Base-by-base conservation (phyloP, 768 basidiomycete species). In the Galerina marginata region DNA sequence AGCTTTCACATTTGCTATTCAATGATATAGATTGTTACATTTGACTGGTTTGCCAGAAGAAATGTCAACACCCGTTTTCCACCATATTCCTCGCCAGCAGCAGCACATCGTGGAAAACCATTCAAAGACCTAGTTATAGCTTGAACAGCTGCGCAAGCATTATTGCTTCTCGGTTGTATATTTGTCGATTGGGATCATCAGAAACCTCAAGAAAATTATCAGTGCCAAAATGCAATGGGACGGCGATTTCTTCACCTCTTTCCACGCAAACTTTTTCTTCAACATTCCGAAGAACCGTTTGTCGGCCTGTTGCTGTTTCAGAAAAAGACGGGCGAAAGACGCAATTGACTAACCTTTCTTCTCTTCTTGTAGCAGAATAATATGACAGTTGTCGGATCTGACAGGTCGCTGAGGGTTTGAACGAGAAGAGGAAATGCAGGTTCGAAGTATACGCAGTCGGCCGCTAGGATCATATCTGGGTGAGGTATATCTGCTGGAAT, bases 361-460 rank as follows among this genome's bases (percentile, higher is more conserved):
- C 95, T 83, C 70, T 96, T 96, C 77, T 95, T 95, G 78, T 95
- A 96, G 70, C 93, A 95, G 75, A 98, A 95, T 38, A 96, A 72
- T 42, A 96, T 83, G 58, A 93, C 89, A 15, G 89, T 84, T 16
- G 74, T 72, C 39, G 72, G 71, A 20, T 81, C 77, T 1, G 83
- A 78, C 39, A 96, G 83, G 45, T 89, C 84, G 37, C 77, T 81
- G 36, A 98, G 79, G 0, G 95, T 96, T 63, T 88, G 74, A 2
- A 95, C 91, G 1, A 98, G 84, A 11, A 95, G 82, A 7, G 94
- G 90, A 68, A 97, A 98, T 0, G 93, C 88, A 11, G 94, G 93
- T 74, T 97, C 95, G 64, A 93, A 95, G 77, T 98, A 98, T 9
- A 98, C 95, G 66, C 95, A 98, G 69, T 98, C 95, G 0, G 95